A percentile compares a stretch with the other conserved stretches of the same genome.
Conservation (phyloP, 352 stramenopile genomes). For the Phytopythium oedochilum region DNA sequence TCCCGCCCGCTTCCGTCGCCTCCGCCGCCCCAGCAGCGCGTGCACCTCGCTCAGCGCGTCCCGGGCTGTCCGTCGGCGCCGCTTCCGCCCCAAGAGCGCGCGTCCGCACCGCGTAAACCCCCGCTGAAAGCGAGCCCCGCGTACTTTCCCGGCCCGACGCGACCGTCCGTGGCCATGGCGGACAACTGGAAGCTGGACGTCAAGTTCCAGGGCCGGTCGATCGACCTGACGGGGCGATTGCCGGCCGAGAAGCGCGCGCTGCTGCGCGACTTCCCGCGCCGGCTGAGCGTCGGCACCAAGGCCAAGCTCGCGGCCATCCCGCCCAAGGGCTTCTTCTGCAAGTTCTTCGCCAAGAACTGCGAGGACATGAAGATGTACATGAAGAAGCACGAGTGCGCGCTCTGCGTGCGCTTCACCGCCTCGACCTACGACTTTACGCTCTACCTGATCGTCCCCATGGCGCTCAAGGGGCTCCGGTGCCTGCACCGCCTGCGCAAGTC, state of each 20-base stretch:
- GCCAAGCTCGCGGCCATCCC: conserved; percentile 76
- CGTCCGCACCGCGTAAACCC: neutral
- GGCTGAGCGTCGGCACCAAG: conserved; percentile 68
- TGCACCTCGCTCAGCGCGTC: neutral
- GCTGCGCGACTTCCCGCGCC: conserved; percentile 71
- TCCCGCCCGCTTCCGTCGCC: neutral
- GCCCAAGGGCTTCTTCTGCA: conserved; percentile 87
- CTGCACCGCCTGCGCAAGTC: conserved; percentile 76
- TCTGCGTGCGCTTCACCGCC: conserved; percentile 79
- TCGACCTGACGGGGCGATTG: conserved; percentile 65
- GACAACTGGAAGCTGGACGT: conserved; percentile 85
- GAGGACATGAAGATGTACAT: conserved; percentile 88
- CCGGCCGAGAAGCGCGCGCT: conserved; percentile 78
- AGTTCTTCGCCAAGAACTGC: conserved; percentile 83
- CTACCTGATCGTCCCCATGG: conserved; percentile 68
- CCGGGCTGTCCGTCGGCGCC: neutral
- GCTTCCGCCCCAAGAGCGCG: neutral
- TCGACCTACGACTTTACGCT: conserved; percentile 85
- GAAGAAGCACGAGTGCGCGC: conserved; percentile 79
- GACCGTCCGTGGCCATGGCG: conserved; percentile 31
- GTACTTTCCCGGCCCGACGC: neutral
- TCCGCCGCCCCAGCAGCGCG: neutral
- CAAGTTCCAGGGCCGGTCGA: conserved; percentile 77
- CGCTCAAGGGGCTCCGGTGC: conserved; percentile 66
- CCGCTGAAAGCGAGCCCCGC: neutral